Percentiles rank a stretch among this genome's conserved stretches.
These are phyloP conservation scores for Mycena venus DNA, from an alignment of 768 basidiomycete species.

Conservation along the genomic window DNA sequence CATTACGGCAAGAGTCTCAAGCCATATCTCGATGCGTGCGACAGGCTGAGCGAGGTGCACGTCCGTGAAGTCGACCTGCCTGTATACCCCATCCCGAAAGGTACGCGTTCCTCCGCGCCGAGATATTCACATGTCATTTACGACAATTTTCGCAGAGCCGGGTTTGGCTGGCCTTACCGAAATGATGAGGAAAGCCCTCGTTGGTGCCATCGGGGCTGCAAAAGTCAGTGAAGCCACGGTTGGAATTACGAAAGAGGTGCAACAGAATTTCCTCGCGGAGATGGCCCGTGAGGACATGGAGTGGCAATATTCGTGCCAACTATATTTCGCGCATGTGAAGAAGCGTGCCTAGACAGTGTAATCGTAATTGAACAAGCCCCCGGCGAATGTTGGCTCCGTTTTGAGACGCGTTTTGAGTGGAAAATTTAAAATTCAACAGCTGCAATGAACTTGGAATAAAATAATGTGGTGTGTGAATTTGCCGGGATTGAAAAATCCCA, in stretches of 20 bases:
- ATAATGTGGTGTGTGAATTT: too few relatives aligned
- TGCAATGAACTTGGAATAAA: too few relatives aligned
- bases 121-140: not conserved
- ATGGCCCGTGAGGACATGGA: constrained; percentile 15
- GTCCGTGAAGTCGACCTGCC: constrained; percentile 19
- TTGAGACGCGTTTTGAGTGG: too few relatives aligned
- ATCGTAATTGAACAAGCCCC: too few relatives aligned
- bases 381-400: too few relatives aligned
- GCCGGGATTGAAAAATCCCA: too few relatives aligned
- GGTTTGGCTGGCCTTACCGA: constrained; percentile 8
- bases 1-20: constrained; percentile 17
- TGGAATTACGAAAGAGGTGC: constrained; percentile 23
- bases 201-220: constrained; percentile 15
- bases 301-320: constrained; percentile 19
- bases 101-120: not conserved
- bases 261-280: constrained; percentile 11
- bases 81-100: constrained; percentile 4
- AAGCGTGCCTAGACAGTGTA: not conserved
- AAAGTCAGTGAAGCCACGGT: constrained; percentile 10
- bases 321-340: constrained; percentile 14
- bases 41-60: not conserved
- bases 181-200: constrained; percentile 21
- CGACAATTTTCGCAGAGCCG: not conserved
- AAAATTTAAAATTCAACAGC: too few relatives aligned
- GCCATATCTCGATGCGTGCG: constrained; percentile 15